phyloP scores from a whole-genome alignment of 768 basidiomycete genomes.

The Kwoniella dendrophila region DNA sequence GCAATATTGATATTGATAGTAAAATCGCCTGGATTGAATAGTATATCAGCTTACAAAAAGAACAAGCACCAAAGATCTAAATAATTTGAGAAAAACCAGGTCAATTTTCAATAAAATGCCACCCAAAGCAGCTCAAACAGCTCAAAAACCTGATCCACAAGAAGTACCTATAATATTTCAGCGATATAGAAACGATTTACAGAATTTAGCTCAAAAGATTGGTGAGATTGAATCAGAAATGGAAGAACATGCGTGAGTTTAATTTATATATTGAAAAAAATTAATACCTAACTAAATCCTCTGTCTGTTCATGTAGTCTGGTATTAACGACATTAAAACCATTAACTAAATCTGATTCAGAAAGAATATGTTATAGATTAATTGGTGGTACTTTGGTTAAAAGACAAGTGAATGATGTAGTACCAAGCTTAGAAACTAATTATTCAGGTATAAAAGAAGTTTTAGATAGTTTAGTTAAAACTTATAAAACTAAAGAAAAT shows the following conservation, averaged over 20 bases:
- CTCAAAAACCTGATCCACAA: slow-evolving; percentile 33
- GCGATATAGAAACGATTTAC: slow-evolving; percentile 82
- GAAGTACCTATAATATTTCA: slow-evolving; percentile 63
- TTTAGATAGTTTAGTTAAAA: slow-evolving; percentile 72
- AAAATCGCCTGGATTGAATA: too few relatives aligned
- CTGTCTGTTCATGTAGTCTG: slow-evolving; percentile 61
- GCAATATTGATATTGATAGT: not conserved
- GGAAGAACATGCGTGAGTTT: slow-evolving; percentile 87
- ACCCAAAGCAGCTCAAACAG: slow-evolving; percentile 29
- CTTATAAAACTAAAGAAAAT: slow-evolving; percentile 67
- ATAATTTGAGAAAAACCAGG: not conserved
- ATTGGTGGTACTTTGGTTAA: slow-evolving; percentile 96
- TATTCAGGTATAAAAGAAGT: slow-evolving; percentile 71
- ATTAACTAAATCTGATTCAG: slow-evolving; percentile 75
- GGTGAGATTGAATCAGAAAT: slow-evolving; percentile 94
- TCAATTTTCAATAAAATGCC: slow-evolving; percentile 33
- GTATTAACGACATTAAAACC: slow-evolving; percentile 87
- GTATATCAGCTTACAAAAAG: too few relatives aligned
- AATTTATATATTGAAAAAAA: too few relatives aligned
- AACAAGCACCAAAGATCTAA: not conserved
- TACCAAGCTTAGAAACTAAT: slow-evolving; percentile 82
- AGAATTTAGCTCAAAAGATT: slow-evolving; percentile 89
- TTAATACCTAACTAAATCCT: not conserved
- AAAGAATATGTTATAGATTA: slow-evolving; percentile 92
- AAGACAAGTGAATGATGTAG: slow-evolving; percentile 90